These are phyloP conservation scores for Cryptococcus sp. DNA, from an alignment of 1,284 basidiomycete species.

Conservation along the genomic window DNA sequence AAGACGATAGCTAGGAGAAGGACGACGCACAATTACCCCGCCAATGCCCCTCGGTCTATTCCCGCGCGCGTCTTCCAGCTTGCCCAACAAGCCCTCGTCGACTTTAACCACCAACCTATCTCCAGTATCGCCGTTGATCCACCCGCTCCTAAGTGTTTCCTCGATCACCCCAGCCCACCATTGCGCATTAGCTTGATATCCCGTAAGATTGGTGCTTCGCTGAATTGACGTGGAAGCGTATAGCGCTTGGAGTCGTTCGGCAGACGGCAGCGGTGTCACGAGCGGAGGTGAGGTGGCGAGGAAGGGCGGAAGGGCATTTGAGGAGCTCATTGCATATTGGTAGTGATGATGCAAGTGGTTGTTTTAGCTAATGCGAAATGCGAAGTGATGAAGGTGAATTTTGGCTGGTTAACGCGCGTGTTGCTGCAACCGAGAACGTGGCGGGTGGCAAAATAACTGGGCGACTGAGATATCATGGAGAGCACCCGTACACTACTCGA, in stretches of 20 bases:
- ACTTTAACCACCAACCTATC: conserved; percentile 69
- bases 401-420: too few relatives aligned
- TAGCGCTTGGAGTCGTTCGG: conserved; percentile 70
- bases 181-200: conserved; percentile 75
- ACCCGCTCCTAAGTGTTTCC: conserved; percentile 62
- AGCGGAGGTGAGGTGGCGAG: conserved; percentile 25
- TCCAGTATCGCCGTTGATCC: conserved; percentile 52
- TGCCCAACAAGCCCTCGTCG: conserved; percentile 62
- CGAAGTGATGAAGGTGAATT: too few relatives aligned
- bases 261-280: conserved; percentile 48
- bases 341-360: too few relatives aligned
- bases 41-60: conserved; percentile 74
- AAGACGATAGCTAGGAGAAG: conserved; percentile 1
- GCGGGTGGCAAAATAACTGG: too few relatives aligned
- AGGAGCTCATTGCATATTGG: too few relatives aligned
- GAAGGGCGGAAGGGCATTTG: conserved; percentile 24
- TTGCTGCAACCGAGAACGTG: too few relatives aligned
- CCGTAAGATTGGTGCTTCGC: conserved; percentile 77
- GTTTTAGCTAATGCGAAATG: too few relatives aligned
- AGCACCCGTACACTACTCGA: too few relatives aligned
- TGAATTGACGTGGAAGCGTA: conserved; percentile 86
- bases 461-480: too few relatives aligned
- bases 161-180: conserved; percentile 83
- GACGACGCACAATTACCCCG: conserved; percentile 71
- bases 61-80: conserved; percentile 56